phyloP scores from a whole-genome alignment of 148 eudicot species.

The Silene latifolia region DNA sequence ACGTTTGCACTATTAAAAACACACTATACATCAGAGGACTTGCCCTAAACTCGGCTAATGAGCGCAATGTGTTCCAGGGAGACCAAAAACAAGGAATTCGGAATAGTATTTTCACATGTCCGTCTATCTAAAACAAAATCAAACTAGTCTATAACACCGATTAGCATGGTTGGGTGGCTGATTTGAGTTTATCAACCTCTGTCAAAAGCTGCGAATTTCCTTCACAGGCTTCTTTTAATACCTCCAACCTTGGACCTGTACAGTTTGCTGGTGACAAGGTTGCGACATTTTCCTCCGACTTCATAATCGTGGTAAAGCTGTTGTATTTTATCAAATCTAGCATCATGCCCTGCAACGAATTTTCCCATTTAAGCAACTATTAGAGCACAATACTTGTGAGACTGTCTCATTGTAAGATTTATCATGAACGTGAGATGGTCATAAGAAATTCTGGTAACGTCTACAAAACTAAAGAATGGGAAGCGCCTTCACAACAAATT shows the following conservation, averaged over 20 bases:
- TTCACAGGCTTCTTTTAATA: conserved; percentile 53
- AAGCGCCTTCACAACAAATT: neutral
- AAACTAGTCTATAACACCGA: neutral
- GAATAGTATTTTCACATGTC: neutral
- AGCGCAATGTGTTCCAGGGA: neutral
- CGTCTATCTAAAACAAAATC: neutral
- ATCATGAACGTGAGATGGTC: neutral
- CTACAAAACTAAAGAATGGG: neutral
- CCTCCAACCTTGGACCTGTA: conserved; percentile 33
- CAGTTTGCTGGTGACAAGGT: conserved; percentile 7
- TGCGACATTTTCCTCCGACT: conserved; percentile 3
- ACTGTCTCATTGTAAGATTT: too few species aligned
- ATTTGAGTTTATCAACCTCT: conserved; percentile 46
- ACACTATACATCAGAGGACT: neutral
- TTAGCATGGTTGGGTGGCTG: conserved; percentile 17
- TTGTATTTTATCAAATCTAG: conserved; percentile 39
- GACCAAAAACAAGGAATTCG: neutral
- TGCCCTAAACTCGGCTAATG: neutral
- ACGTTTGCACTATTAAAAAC: neutral
- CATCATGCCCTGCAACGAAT: conserved; percentile 50
- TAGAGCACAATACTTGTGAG: neutral
- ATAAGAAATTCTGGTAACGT: neutral
- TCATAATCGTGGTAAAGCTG: conserved; percentile 5
- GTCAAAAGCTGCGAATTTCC: conserved; percentile 53
- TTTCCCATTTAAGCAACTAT: conserved; percentile 1